Evolutionary conservation across 192 early-diverging fungal genomes (phyloP), one percentile per base, ranked within the genome.

Genomic region (Borealophlyctis nickersoniae): DNA sequence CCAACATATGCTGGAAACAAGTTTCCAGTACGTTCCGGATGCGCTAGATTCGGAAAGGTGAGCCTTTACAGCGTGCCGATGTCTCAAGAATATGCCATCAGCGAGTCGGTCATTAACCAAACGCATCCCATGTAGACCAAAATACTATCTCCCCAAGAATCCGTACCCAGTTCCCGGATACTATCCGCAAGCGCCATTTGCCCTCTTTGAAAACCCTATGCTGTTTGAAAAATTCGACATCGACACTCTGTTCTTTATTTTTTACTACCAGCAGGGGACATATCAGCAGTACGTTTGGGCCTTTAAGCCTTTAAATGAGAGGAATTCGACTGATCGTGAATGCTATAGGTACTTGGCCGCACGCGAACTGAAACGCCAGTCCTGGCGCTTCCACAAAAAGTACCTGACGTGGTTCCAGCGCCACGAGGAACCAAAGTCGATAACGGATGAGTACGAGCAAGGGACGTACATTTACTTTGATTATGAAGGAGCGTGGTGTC

Each of bases 401-500:
- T 96, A 93, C 64, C 74, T 89, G 54, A 98, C 96, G 51, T 98
- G 96, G 96, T 98, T 98, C 79, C 96, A 98, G 75, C 87, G 96
- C 19, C 92, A 91, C 70, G 93, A 98, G 65, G 94, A 98, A 76
- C 96, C 96, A 45, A 90, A 89, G 72, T 85, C 86, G 13, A 95
- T 96, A 52, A 98, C 92, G 19, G 94, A 96, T 64, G 91, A 95
- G 66, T 98, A 91, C 79, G 96, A 98, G 75, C 90, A 92, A 71
- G 96, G 96, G 26, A 95, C 96, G 24, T 98, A 98, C 68, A 86
- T 98, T 32, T 98, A 98, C 77, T 98, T 98, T 84, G 96, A 98
- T 73, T 98, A 92, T 63, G 95, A 98, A 72, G 91, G 89, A 19
- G 88, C 88, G 24, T 98, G 96, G 96, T 92, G 92, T 65, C 94